A percentile compares a stretch with the other conserved stretches of the same genome.
Evolutionary conservation across 78 protist species (phyloP).

Genomic region (Dictyostelium discoideum): dicty_2.7 NC_007088.5:7089001-7089500

Average conservation of each 20-base stretch:
- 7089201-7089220: not conserved
- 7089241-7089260: not conserved
- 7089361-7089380: conserved; percentile 1
- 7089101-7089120: not conserved
- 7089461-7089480: not conserved
- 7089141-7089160: not conserved
- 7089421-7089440: not conserved
- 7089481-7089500: not conserved
- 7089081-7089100: not conserved
- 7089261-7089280: not conserved
- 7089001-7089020: not conserved
- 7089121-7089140: not conserved
- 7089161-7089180: not conserved
- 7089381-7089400: not conserved
- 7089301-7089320: not conserved
- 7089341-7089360: not conserved
- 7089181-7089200: not conserved
- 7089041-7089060: not conserved
- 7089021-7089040: not conserved
- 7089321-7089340: not conserved
- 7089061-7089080: not conserved
- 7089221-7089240: not conserved
- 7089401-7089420: not conserved
- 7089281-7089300: not conserved
- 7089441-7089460: not conserved